Conservation (phyloP, 1,284 basidiomycete genomes). For the Cyathus olla region DNA sequence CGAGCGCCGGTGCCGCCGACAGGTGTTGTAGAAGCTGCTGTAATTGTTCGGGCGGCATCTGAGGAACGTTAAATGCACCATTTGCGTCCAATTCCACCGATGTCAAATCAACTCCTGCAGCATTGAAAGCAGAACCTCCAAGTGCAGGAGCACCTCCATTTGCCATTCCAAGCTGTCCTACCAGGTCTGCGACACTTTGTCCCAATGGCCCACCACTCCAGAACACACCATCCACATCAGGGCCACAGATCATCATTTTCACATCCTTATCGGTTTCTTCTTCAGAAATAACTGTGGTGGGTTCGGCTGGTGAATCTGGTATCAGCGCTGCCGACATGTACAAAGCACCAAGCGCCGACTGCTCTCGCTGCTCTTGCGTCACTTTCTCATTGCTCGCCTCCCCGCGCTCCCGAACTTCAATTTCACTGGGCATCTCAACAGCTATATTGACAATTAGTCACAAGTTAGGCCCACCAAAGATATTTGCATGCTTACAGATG, state of each 20-base stretch:
- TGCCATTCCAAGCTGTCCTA: constrained; percentile 69
- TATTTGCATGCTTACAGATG: constrained; percentile 60
- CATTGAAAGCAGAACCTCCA: constrained; percentile 29
- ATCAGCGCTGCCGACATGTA: constrained; percentile 78
- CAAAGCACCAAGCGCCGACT: constrained; percentile 77
- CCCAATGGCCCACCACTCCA: constrained; percentile 59
- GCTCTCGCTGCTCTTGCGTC: constrained; percentile 80
- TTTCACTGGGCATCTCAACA: constrained; percentile 69
- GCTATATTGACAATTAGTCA: constrained; percentile 48
- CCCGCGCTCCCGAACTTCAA: constrained; percentile 67
- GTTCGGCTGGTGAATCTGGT: constrained; percentile 82
- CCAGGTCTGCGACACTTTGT: constrained; percentile 69
- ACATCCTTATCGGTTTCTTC: constrained; percentile 75
- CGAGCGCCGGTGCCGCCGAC: constrained; percentile 17
- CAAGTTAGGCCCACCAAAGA: neutral
- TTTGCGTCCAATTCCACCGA: constrained; percentile 49
- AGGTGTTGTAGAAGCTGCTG: constrained; percentile 73
- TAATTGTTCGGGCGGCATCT: constrained; percentile 67
- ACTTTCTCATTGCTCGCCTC: constrained; percentile 72
- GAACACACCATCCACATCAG: constrained; percentile 74
- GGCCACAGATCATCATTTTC: constrained; percentile 74
- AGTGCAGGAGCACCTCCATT: constrained; percentile 34
- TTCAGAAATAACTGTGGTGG: constrained; percentile 66
- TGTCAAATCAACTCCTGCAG: constrained; percentile 42
- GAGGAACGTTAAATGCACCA: constrained; percentile 53